phyloP scores from a whole-genome alignment of 768 basidiomycete genomes.

The Pseudohyphozyma bogoriensis region DNA sequence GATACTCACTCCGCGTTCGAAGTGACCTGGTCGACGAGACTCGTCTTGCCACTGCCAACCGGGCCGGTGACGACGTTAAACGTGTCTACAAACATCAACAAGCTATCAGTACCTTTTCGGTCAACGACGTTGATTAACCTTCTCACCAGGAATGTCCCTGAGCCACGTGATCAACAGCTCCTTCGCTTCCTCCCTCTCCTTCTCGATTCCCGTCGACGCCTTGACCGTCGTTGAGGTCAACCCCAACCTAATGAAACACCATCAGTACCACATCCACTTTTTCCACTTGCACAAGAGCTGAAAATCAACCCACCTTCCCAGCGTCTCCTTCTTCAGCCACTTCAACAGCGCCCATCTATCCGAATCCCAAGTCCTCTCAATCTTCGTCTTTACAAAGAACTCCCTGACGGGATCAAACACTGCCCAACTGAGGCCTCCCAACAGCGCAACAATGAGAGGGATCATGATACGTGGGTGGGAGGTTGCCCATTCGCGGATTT shows the following conservation, averaged over 20 bases:
- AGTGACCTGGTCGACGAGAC: slow-evolving; percentile 38
- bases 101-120: too few relatives aligned
- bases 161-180: slow-evolving; percentile 59
- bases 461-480: slow-evolving; percentile 76
- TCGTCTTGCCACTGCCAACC: slow-evolving; percentile 40
- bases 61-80: slow-evolving; percentile 44
- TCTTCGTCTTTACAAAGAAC: slow-evolving; percentile 68
- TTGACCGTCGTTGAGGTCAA: too few relatives aligned
- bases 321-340: slow-evolving; percentile 58
- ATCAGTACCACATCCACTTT: too few relatives aligned
- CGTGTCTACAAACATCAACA: slow-evolving; percentile 29
- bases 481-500: slow-evolving; percentile 67
- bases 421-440: slow-evolving; percentile 88
- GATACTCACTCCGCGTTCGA: slow-evolving; percentile 36
- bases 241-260: too few relatives aligned
- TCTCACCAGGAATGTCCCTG: slow-evolving; percentile 62
- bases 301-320: slow-evolving; percentile 42
- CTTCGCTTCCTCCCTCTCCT: slow-evolving; percentile 71
- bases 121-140: too few relatives aligned
- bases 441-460: slow-evolving; percentile 68
- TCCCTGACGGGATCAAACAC: slow-evolving; percentile 87
- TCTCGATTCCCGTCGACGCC: slow-evolving; percentile 47
- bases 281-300: too few relatives aligned
- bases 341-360: slow-evolving; percentile 63
- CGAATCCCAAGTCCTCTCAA: slow-evolving; percentile 69